These are phyloP conservation scores for Pharnaceum exiguum DNA, from an alignment of 148 eudicot species.

Conservation along the genomic window DNA sequence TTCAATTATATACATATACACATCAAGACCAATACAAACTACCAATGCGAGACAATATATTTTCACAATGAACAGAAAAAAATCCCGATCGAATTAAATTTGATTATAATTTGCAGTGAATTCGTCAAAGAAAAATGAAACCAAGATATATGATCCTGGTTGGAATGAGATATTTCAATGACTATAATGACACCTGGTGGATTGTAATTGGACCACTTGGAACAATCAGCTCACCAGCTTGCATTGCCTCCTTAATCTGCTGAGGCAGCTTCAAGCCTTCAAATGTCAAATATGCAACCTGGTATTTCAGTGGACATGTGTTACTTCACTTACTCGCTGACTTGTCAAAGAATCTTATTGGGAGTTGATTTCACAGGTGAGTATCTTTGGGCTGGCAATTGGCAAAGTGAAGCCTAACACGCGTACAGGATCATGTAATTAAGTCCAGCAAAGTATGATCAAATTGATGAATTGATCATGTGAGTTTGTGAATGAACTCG, in stretches of 20 bases:
- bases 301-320: constrained; percentile 1
- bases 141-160: too few relatives aligned
- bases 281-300: too few relatives aligned
- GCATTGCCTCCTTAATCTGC: neutral
- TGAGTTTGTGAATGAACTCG: too few relatives aligned
- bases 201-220: constrained; percentile 12
- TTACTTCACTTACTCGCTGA: neutral
- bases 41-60: too few relatives aligned
- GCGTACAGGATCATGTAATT: neutral
- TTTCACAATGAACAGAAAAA: too few relatives aligned
- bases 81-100: too few relatives aligned
- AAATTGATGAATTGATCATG: too few relatives aligned
- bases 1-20: too few relatives aligned
- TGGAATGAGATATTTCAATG: constrained; percentile 10
- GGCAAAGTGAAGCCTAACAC: neutral
- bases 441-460: too few relatives aligned
- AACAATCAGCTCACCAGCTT: constrained; percentile 3
- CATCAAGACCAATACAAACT: too few relatives aligned
- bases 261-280: neutral
- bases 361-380: constrained; percentile 9
- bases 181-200: neutral
- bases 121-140: too few relatives aligned
- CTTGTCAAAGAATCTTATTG: neutral
- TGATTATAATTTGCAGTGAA: too few relatives aligned
- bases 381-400: neutral